phyloP scores from a whole-genome alignment of 495 filamentous ascomycete genomes.

The Penicillium dipodomyicola region DNA sequence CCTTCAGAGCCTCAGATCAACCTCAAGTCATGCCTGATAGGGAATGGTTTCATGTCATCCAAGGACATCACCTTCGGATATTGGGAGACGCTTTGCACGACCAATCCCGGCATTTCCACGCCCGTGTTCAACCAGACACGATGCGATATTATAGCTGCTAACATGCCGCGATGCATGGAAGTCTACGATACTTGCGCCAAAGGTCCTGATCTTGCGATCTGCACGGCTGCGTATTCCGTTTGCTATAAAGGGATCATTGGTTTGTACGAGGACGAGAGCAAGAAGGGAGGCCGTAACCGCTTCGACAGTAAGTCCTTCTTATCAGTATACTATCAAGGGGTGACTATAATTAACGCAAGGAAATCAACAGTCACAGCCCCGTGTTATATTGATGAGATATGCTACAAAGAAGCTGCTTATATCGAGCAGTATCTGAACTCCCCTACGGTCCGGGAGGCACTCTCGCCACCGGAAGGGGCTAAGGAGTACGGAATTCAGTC shows the following conservation, averaged over 20 bases:
- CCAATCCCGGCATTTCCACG: conserved; percentile 37
- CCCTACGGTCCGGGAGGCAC: conserved; percentile 30
- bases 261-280: conserved; percentile 37
- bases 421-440: conserved; percentile 41
- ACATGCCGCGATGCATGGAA: conserved; percentile 43
- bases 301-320: conserved; percentile 37
- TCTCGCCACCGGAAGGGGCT: conserved; percentile 27
- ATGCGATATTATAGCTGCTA: conserved; percentile 43
- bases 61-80: conserved; percentile 37
- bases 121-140: conserved; percentile 44
- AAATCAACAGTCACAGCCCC: conserved; percentile 30
- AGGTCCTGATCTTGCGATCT: conserved; percentile 32
- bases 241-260: conserved; percentile 34
- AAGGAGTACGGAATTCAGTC: conserved; percentile 30
- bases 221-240: conserved; percentile 25
- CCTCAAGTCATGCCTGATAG: conserved; percentile 38
- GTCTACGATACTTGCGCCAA: conserved; percentile 29
- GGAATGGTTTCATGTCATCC: conserved; percentile 40
- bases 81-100: conserved; percentile 47
- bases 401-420: conserved; percentile 32
- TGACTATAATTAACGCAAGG: neutral
- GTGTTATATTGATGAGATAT: conserved; percentile 37
- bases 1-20: conserved; percentile 28
- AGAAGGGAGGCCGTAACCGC: conserved; percentile 36
- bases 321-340: neutral